Conservation (phyloP, 2,329 filamentous ascomycete species). For the Cladosporium colombiae region DNA sequence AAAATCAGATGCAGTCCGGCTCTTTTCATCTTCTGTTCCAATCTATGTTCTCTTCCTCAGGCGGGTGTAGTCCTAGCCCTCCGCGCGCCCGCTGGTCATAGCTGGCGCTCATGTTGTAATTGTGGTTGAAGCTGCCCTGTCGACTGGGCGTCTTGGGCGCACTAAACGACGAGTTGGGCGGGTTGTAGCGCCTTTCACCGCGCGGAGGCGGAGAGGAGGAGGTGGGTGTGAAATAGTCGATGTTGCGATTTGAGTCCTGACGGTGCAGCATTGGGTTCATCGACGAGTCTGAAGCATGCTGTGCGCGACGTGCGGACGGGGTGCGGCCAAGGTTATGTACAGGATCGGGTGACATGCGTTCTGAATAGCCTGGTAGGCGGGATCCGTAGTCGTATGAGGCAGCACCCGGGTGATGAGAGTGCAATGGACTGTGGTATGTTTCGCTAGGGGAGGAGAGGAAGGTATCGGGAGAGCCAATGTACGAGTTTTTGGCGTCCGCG, state of each 20-base stretch:
- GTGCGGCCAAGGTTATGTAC: neutral
- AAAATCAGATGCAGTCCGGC: neutral
- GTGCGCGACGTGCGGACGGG: neutral
- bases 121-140: slow-evolving; percentile 17
- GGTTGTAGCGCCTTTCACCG: slow-evolving; percentile 41
- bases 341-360: slow-evolving; percentile 19
- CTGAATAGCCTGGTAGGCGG: slow-evolving; percentile 17
- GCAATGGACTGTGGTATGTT: slow-evolving; percentile 25
- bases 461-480: slow-evolving; percentile 27
- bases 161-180: slow-evolving; percentile 44
- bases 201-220: slow-evolving; percentile 21
- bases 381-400: slow-evolving; percentile 17
- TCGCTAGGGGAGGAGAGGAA: slow-evolving; percentile 32
- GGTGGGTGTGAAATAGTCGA: slow-evolving; percentile 26
- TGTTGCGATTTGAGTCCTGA: slow-evolving; percentile 3
- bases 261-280: slow-evolving; percentile 13
- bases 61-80: slow-evolving; percentile 42
- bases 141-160: slow-evolving; percentile 41
- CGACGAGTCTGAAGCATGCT: neutral
- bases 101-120: slow-evolving; percentile 22
- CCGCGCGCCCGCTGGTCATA: slow-evolving; percentile 43
- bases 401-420: slow-evolving; percentile 17
- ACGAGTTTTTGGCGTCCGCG: slow-evolving; percentile 23
- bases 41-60: slow-evolving; percentile 21
- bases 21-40: slow-evolving; percentile 5